Evolutionary conservation across 352 stramenopile species (phyloP).

Genomic region (Globisporangium heterothallicum): DNA sequence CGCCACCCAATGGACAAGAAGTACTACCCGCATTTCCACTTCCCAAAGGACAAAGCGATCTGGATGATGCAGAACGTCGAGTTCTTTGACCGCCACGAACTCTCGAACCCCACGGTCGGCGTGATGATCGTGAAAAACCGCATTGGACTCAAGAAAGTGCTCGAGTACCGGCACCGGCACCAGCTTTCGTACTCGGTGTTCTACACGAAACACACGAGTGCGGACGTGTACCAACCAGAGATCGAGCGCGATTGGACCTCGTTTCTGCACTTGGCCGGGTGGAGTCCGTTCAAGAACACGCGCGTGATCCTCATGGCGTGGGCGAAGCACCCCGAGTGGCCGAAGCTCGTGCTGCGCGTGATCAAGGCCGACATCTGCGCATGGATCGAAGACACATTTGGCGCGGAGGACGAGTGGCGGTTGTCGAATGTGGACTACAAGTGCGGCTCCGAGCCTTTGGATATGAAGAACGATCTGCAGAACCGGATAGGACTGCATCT

Average conservation of each 20-base stretch:
- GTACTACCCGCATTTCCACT: conserved; percentile 55
- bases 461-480: conserved; percentile 58
- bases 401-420: conserved; percentile 34
- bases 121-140: conserved; percentile 85
- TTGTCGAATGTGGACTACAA: conserved; percentile 77
- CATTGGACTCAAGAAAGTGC: conserved; percentile 73
- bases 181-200: conserved; percentile 73
- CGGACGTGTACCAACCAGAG: conserved; percentile 51
- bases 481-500: conserved; percentile 75
- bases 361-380: conserved; percentile 56
- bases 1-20: conserved; percentile 67
- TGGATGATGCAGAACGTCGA: conserved; percentile 87
- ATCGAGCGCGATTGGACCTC: conserved; percentile 65
- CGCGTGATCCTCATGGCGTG: conserved; percentile 64
- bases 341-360: conserved; percentile 59
- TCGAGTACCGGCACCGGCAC: conserved; percentile 75
- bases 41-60: conserved; percentile 62
- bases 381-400: conserved; percentile 63
- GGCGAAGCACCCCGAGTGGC: conserved; percentile 70
- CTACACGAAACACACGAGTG: conserved; percentile 81
- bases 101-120: conserved; percentile 57
- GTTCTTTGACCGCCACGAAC: conserved; percentile 78
- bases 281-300: conserved; percentile 78
- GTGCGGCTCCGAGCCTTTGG: conserved; percentile 47
- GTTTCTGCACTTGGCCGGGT: conserved; percentile 66